Evolutionary conservation across 768 basidiomycete genomes (phyloP), one percentile per base, ranked within the genome.

Genomic region (Cyathus striatus): DNA sequence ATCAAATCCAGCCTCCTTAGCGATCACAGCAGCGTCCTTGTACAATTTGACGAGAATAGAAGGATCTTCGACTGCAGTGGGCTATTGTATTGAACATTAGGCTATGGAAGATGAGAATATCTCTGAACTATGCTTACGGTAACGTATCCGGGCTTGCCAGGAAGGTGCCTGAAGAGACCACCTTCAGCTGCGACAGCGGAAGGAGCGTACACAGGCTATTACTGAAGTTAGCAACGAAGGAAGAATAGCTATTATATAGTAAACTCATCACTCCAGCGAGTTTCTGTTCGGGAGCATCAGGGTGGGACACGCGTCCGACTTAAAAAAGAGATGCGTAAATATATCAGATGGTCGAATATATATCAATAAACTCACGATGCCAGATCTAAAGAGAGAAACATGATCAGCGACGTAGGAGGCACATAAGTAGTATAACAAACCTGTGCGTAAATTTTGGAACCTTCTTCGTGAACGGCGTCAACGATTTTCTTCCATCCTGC

Each of bases 1-100:
- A 49, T 80, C 78, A 50, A 77, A 78, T 3, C 77, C 78, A n/a
- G 74, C 73, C 40, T 64, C 62, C 34, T 72, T 72, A 2, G 76
- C 75, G 37, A 72, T 72, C 23, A 63, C 42, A 2, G 75, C 76
- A 1, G 75, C 72, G 40, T 66, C 49, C 41, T 63, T 69, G 58
- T 62, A 78, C 23, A 58, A 55, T 7, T 60, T 54, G 18, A 76
- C 55, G 42, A 72, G 45, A 4, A 52, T 49, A 37, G 55, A 50
- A 17, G 77, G 75, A 44, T 78, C 73, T 3, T 66, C 60, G 14
- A 72, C 48, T 0, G 59, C 62, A 10, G 63, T 68, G 13, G 70
- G 70, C 66, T 71, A 18, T 13, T 36, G 13, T 13, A 10, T 14
- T 9, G 35, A 36, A 12, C 35, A 36, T 13, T 9, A 13, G 17